A percentile compares a stretch with the other conserved stretches of the same genome.
phyloP scores from a whole-genome alignment of 1,284 basidiomycete genomes.

The Dichomitus squalens region DNA sequence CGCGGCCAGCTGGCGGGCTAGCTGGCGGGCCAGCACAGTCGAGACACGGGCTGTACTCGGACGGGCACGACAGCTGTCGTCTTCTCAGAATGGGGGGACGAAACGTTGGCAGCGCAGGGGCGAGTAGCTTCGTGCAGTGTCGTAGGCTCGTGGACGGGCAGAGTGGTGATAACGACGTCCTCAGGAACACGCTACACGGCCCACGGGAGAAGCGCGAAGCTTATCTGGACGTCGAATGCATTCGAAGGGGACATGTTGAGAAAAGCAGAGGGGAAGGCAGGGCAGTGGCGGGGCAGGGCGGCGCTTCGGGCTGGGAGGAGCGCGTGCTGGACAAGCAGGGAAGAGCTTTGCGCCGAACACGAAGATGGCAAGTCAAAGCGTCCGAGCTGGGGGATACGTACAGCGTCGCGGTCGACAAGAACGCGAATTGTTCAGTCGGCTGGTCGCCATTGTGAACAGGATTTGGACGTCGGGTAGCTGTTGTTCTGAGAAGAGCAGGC shows the following conservation, averaged over 20 bases:
- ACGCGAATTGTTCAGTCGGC: not conserved
- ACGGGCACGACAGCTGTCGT: not conserved
- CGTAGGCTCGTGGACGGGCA: not conserved
- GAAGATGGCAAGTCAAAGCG: not conserved
- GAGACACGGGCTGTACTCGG: not conserved
- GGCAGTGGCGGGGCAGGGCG: not conserved
- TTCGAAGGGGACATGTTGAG: not conserved
- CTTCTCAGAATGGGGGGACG: not conserved
- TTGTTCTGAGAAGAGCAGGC: conserved; percentile 3
- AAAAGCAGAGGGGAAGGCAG: not conserved
- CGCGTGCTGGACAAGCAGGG: not conserved
- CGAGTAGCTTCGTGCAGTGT: no score
- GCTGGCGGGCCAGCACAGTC: not conserved
- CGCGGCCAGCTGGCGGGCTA: not conserved
- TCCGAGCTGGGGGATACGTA: not conserved
- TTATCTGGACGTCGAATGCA: not conserved
- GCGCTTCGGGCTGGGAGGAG: not conserved
- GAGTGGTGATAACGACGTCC: not conserved
- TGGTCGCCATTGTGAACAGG: not conserved
- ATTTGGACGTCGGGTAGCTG: not conserved
- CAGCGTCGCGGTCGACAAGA: not conserved
- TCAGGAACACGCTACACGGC: not conserved
- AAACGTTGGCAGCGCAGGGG: no score
- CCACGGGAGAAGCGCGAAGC: not conserved
- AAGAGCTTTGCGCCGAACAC: conserved; percentile 2